Evolutionary conservation across 352 stramenopile species (phyloP), one percentile per base, ranked within the genome.

Genomic region (Phytophthora niederhauseri): DNA sequence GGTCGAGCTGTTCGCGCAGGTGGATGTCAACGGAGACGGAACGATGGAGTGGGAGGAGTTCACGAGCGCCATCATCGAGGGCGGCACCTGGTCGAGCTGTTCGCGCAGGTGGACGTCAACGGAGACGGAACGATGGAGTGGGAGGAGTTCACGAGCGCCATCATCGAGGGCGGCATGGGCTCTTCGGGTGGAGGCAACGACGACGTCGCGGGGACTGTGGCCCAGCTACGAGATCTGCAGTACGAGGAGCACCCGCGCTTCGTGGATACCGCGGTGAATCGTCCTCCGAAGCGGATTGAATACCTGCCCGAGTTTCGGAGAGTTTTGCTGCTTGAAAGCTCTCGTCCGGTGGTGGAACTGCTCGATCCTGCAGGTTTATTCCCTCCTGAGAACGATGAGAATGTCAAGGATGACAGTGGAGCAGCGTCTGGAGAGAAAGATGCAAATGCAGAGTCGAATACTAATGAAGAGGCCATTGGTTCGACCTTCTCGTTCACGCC

Each of bases 11-110:
- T 94, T 93, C 34, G 78, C 77, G 6, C 83, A 93, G 50, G 83
- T 94, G 26, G 87, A 92, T 50, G 85, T 92, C 57, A 93, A 93
- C 28, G 84, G 84, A 11, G 84, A 93, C 64, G 87, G 87, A 22
- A 80, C 79, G 9, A 94, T 93, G 87, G 82, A 89, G 54, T 94
- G 87, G 87, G 87, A 94, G 28, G 87, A 94, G 65, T 94, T 94
- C 53, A 94, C 87, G 31, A 90, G 78, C 26, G 84, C 85, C 7
- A 90, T 94, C 56, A 93, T 94, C 56, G n/a, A n/a, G n/a, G n/a
- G n/a, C n/a, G n/a, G n/a, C n/a, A 94, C 55, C 74, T 94, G n/a
- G 58, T 91, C 6, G 87, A 94, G 66, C 73, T 94, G 1, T 94
- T 93, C 34, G 78, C 77, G 6, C 83, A 93, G 50, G 83, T 94